Evolutionary conservation across 768 basidiomycete genomes (phyloP).

Genomic region (Macrolepiota dolichaula): DNA sequence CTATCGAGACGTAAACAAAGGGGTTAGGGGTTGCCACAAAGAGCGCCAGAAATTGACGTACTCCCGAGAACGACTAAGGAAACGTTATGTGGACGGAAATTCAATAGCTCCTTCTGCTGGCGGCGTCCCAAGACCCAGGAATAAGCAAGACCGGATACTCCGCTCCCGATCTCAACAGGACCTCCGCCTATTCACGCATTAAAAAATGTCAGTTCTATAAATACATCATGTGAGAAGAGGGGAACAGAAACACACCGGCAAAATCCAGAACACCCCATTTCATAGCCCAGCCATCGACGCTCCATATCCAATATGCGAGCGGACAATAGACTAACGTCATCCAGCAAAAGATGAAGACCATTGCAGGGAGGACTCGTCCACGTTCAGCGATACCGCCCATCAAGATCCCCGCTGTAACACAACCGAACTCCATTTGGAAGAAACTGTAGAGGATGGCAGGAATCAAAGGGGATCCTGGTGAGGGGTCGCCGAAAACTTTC

Average conservation of each 20-base stretch:
- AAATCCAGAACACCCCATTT: constrained; percentile 86
- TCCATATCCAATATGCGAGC: constrained; percentile 85
- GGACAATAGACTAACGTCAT: constrained; percentile 86
- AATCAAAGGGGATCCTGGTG: constrained; percentile 76
- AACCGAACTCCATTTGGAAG: constrained; percentile 86
- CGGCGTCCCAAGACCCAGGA: constrained; percentile 85
- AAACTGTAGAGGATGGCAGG: constrained; percentile 83
- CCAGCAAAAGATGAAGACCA: constrained; percentile 84
- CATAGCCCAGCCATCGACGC: constrained; percentile 77
- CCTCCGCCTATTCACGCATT: constrained; percentile 62
- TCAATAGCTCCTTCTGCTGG: constrained; percentile 63
- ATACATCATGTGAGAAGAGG: constrained; percentile 9
- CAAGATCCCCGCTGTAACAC: constrained; percentile 74
- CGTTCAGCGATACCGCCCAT: constrained; percentile 85
- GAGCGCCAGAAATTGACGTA: constrained; percentile 19
- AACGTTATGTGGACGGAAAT: constrained; percentile 88
- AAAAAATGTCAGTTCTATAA: neutral
- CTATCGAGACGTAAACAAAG: constrained; percentile 17
- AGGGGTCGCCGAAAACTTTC: constrained; percentile 66
- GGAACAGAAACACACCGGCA: constrained; percentile 52
- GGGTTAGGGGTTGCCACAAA: neutral
- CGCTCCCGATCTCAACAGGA: constrained; percentile 85
- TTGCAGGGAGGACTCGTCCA: constrained; percentile 75
- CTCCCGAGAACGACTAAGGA: constrained; percentile 79
- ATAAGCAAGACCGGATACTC: constrained; percentile 81